phyloP scores from a whole-genome alignment of 2,329 filamentous ascomycete species.

The Penicillium sp. region DNA sequence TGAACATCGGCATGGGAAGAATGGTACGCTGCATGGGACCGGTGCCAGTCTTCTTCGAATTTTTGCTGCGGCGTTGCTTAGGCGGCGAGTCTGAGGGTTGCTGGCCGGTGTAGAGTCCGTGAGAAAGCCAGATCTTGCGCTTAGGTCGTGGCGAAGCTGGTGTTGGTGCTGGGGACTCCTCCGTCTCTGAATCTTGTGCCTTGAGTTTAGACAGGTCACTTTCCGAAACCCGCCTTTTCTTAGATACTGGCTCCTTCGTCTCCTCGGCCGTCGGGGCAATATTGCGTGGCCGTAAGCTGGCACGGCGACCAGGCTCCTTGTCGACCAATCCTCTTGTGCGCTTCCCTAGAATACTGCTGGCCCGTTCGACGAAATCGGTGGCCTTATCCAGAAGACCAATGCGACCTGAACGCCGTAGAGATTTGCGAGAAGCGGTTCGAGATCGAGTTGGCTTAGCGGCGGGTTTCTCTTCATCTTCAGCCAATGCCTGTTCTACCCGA shows the following conservation, averaged over 20 bases:
- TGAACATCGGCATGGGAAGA: slow-evolving; percentile 78
- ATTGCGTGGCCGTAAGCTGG: slow-evolving; percentile 59
- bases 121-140: slow-evolving; percentile 75
- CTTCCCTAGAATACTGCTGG: slow-evolving; percentile 60
- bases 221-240: slow-evolving; percentile 47
- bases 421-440: slow-evolving; percentile 29
- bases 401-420: slow-evolving; percentile 46
- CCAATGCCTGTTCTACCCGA: slow-evolving; percentile 32
- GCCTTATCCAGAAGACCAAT: slow-evolving; percentile 45
- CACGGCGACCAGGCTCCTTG: slow-evolving; percentile 59
- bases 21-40: slow-evolving; percentile 42
- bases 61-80: slow-evolving; percentile 51
- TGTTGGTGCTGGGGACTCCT: slow-evolving; percentile 22
- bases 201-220: slow-evolving; percentile 32
- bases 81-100: slow-evolving; percentile 53
- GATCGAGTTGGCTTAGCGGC: slow-evolving; percentile 22
- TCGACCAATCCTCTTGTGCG: slow-evolving; percentile 59
- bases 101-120: slow-evolving; percentile 88
- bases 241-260: slow-evolving; percentile 32
- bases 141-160: slow-evolving; percentile 33
- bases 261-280: slow-evolving; percentile 30
- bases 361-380: slow-evolving; percentile 51
- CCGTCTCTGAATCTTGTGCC: slow-evolving; percentile 18
- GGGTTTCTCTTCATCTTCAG: slow-evolving; percentile 27
- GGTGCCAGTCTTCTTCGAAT: slow-evolving; percentile 34